Conservation (phyloP, 805 yeast genomes). For the Candida koratica region DNA sequence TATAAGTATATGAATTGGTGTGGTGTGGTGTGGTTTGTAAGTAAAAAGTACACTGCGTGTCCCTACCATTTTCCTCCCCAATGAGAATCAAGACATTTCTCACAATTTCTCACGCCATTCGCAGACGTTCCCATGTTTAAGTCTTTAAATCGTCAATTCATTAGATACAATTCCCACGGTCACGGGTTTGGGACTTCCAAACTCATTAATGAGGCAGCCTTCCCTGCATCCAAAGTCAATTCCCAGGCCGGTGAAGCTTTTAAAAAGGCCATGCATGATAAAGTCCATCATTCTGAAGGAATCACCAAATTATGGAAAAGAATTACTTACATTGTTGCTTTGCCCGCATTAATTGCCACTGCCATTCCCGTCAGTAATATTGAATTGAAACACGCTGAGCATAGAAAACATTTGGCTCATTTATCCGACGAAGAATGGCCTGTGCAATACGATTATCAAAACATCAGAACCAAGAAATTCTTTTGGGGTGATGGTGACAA, state of each 20-base stretch:
- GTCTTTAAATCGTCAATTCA: conserved; percentile 32
- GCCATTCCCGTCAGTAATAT: conserved; percentile 76
- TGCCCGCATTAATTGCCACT: conserved; percentile 74
- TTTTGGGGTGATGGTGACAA: conserved; percentile 99
- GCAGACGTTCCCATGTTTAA: conserved; percentile 5
- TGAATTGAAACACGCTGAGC: conserved; percentile 87
- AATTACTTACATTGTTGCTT: conserved; percentile 71
- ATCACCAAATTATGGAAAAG: conserved; percentile 83
- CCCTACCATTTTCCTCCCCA: conserved; percentile 10
- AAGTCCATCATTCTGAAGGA: conserved; percentile 73
- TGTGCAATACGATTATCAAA: conserved; percentile 82
- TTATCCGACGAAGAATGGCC: conserved; percentile 92
- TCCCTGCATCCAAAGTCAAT: conserved; percentile 35
- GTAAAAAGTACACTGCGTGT: not conserved
- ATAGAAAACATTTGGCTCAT: conserved; percentile 71
- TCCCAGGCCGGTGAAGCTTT: conserved; percentile 70
- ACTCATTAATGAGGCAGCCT: conserved; percentile 38
- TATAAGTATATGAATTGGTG: not conserved
- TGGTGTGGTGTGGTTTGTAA: not conserved
- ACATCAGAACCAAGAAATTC: conserved; percentile 80
- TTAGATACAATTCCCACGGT: conserved; percentile 36
- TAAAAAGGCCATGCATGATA: conserved; percentile 55
- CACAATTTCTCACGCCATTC: conserved; percentile 19
- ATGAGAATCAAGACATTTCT: conserved; percentile 9
- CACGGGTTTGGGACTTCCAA: conserved; percentile 41